Evolutionary conservation across 179 eudicot species (phyloP), one percentile per base, ranked within the genome.

Genomic region (Beta corolliflora): DNA sequence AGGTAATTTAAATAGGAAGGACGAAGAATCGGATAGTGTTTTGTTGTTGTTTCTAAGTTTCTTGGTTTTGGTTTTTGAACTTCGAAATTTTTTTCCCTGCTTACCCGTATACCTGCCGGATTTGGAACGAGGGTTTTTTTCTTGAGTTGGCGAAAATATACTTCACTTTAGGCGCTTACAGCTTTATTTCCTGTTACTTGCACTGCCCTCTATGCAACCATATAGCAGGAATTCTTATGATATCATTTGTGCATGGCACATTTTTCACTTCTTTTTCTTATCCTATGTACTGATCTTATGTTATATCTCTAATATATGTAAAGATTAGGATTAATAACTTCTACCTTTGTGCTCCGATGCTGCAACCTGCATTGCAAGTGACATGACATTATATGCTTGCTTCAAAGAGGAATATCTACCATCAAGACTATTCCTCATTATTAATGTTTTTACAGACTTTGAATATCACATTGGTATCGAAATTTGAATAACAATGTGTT

Each of bases 31-130:
- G 50, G 71, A 29, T 14, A 41, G 15, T 67, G 19, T 67, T 67
- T 36, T 25, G 71, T 67, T 9, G 14, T 63, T 41, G 63, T 58
- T 5, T 58, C n/a, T 15, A 4, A 13, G 7, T 36, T 36, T 36
- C 41, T 36, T 69, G 3, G 25, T 29, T 5, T 71, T 12, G 59
- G 9, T 3, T n/a, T 46, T 72, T n/a, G 76, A 72, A 68, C 8
- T 8, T 72, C 36, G 41, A 72, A 72, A 59, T 48, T 72, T 36
- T 12, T 74, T 83, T 77, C 29, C 80, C 80, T 23, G 80, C 13
- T 77, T 50, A 77, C 41, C 80, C 60, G 80, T 77, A 64, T 25
- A 12, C 6, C 10, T 77, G 80, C 80, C 71, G 80, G 80, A 50
- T 73, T 73, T 25, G 63, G 53, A 73, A 25, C 12, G 18, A 58